Base-by-base conservation (phyloP, 2,329 filamentous ascomycete genomes). In the Beauveria pseudobassiana region DNA sequence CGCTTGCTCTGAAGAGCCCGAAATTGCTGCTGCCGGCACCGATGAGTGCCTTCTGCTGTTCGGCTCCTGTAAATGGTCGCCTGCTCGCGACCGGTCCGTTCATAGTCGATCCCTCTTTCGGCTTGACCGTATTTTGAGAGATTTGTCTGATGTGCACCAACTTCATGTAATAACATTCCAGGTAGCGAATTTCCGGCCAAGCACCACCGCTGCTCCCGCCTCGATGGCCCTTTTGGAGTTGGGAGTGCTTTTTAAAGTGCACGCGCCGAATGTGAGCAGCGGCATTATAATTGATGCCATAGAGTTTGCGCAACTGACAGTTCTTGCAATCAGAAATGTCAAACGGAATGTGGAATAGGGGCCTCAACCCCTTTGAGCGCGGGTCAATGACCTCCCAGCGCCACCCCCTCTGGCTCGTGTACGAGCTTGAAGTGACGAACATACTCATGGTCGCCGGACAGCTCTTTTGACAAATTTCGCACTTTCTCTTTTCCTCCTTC, bases 201-300 rank as follows among this genome's bases (percentile, higher is more conserved):
- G 34, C 34, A 5, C 34, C 34, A 12, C 34, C 34, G 34, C 34
- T 38, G 34, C 34, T 38, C 34, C 34, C 34, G 12, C 34, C 34
- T 38, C 34, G 34, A 69, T 6, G 83, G 64, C 68, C 68, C 75
- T 77, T 51, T 14, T 76, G 68, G 78, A 78, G 42, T 75, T 75
- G 16, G 2, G 76, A 71, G 73, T 83, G 84, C 58, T 70, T 89
- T 89, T 90, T 40, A 80, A 97, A 98, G 72, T 98, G 93, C 0
- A 89, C 88, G 55, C 93, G 87, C 48, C 93, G 84, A 9, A 98
- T 82, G 72, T 98, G 93, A 0, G 92, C 93, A 0, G 92, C 92
- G 0, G 93, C 93, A 69, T 98, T 98, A 76, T 98, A 97, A 76
- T 97, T 95, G 18, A 90, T 90, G 3, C 89, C 89, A 68, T 98